phyloP scores from a whole-genome alignment of 2,329 filamentous ascomycete species.

The Paraphoma sp. region DNA sequence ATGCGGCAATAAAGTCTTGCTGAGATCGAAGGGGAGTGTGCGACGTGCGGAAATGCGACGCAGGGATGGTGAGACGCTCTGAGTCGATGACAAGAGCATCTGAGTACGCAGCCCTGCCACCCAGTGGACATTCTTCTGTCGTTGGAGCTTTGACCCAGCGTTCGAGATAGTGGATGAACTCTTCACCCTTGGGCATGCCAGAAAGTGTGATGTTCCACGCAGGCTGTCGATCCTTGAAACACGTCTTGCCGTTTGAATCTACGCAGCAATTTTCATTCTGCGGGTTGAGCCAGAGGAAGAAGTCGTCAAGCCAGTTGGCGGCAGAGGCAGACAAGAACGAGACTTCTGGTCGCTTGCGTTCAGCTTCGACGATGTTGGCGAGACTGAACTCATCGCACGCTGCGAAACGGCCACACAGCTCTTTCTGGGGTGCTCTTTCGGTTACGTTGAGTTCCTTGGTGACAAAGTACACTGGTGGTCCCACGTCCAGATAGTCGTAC shows the following conservation, averaged over 20 bases:
- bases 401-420: conserved; percentile 89
- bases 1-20: conserved; percentile 89
- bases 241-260: conserved; percentile 68
- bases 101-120: conserved; percentile 85
- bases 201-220: conserved; percentile 87
- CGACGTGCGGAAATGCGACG: conserved; percentile 89
- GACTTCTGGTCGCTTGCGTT: conserved; percentile 85
- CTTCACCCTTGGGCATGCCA: conserved; percentile 92
- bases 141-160: conserved; percentile 85
- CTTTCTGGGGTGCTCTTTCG: conserved; percentile 75
- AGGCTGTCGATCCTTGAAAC: conserved; percentile 79
- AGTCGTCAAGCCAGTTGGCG: conserved; percentile 97
- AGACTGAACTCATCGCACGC: conserved; percentile 85
- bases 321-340: conserved; percentile 89
- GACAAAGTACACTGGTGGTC: conserved; percentile 96
- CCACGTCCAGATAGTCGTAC: conserved; percentile 88
- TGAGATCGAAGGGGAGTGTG: conserved; percentile 89
- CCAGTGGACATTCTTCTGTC: conserved; percentile 83
- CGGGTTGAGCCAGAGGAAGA: conserved; percentile 95
- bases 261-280: conserved; percentile 71
- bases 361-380: conserved; percentile 89
- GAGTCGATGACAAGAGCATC: conserved; percentile 81
- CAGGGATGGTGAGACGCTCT: conserved; percentile 70
- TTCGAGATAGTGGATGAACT: conserved; percentile 85
- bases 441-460: conserved; percentile 82